Evolutionary conservation across 2,329 filamentous ascomycete species (phyloP).

Genomic region (Sclerotinia spermophila): DNA sequence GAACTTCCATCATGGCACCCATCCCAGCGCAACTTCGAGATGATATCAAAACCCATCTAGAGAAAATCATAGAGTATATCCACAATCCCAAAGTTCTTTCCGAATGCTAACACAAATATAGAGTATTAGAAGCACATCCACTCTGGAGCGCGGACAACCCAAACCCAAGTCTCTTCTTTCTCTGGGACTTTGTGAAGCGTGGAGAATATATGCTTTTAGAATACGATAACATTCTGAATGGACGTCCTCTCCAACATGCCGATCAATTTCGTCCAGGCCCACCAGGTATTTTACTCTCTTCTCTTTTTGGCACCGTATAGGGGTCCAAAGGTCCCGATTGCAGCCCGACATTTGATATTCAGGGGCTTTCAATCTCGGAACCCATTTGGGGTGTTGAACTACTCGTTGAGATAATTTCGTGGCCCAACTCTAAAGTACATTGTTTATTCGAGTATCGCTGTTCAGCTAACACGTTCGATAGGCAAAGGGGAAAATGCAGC

Average conservation of each 20-base stretch:
- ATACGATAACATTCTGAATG: conserved; percentile 41
- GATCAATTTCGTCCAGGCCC: conserved; percentile 36
- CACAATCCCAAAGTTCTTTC: neutral
- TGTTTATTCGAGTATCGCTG: neutral
- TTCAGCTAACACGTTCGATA: conserved; percentile 1
- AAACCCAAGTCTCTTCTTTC: conserved; percentile 36
- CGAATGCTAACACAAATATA: conserved; percentile 3
- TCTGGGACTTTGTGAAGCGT: conserved; percentile 44
- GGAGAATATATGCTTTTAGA: conserved; percentile 44
- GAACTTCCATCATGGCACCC: neutral
- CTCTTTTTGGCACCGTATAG: neutral
- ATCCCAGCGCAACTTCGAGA: conserved; percentile 9
- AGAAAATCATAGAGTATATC: conserved; percentile 4
- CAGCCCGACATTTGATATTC: neutral
- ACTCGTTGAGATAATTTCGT: neutral
- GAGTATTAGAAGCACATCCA: conserved; percentile 27
- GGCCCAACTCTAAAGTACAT: no score
- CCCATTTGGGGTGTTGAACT: neutral
- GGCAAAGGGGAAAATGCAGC: conserved; percentile 26
- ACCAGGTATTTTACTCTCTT: conserved; percentile 17
- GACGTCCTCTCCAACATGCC: conserved; percentile 37
- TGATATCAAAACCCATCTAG: conserved; percentile 5
- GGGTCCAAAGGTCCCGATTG: neutral
- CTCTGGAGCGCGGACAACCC: conserved; percentile 25
- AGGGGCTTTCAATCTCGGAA: neutral